Evolutionary conservation across 495 filamentous ascomycete species (phyloP).

Genomic region (Penicillium egyptiacum): DNA sequence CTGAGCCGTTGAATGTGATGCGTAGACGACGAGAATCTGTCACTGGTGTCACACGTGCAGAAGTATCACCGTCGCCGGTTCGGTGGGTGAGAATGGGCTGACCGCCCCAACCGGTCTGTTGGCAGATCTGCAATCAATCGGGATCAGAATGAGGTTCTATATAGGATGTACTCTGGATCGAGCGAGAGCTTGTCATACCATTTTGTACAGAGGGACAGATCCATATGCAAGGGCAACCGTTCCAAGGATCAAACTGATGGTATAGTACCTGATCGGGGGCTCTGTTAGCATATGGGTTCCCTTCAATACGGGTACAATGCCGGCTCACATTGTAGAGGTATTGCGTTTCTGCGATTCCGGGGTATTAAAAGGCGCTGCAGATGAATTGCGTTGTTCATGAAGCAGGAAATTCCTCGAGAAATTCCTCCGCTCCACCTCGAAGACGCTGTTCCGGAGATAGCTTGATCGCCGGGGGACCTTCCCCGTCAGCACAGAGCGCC

Average conservation of each 20-base stretch:
- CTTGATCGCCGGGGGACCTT: conserved; percentile 17
- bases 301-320: not conserved
- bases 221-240: conserved; percentile 93
- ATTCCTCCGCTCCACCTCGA: conserved; percentile 33
- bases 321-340: conserved; percentile 43
- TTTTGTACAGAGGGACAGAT: conserved; percentile 96
- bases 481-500: conserved; percentile 22
- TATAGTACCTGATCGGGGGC: conserved; percentile 65
- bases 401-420: conserved; percentile 41
- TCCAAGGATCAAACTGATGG: conserved; percentile 80
- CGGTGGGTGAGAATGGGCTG: conserved; percentile 86
- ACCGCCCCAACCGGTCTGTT: conserved; percentile 93
- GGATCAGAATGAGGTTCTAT: conserved; percentile 6
- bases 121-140: conserved; percentile 69
- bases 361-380: conserved; percentile 41
- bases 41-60: conserved; percentile 75
- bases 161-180: not conserved
- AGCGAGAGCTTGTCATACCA: conserved; percentile 53
- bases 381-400: conserved; percentile 29
- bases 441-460: conserved; percentile 17
- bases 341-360: conserved; percentile 46
- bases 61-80: conserved; percentile 59
- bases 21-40: conserved; percentile 79
- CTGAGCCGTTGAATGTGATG: conserved; percentile 93
- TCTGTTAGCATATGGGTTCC: not conserved